phyloP scores from a whole-genome alignment of 2,329 filamentous ascomycete genomes.

The Colletotrichum sublineola region DNA sequence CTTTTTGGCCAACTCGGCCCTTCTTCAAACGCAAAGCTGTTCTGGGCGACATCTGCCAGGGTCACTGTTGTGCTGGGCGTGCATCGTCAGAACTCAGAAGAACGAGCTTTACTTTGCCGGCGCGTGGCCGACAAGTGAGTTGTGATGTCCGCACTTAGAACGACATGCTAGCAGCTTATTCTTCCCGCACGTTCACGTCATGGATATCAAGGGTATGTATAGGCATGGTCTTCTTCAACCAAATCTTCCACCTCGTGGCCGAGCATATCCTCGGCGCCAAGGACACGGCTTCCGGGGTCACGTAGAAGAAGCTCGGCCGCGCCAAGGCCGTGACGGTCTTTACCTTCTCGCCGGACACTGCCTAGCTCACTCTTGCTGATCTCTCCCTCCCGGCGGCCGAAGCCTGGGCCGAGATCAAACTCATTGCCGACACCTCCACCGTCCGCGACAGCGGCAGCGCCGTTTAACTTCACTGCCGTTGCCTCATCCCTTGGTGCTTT shows the following conservation, averaged over 20 bases:
- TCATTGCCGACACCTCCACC: conserved; percentile 44
- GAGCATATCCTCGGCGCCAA: conserved; percentile 54
- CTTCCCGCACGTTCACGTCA: conserved; percentile 7
- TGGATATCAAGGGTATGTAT: conserved; percentile 39
- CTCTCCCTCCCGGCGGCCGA: conserved; percentile 43
- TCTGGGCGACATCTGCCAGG: conserved; percentile 50
- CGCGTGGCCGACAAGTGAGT: conserved; percentile 51
- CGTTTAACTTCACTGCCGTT: conserved; percentile 48
- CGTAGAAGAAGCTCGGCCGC: conserved; percentile 56
- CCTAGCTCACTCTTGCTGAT: conserved; percentile 20
- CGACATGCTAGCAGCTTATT: conserved; percentile 24
- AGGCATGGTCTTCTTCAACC: conserved; percentile 55
- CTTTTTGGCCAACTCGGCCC: conserved; percentile 48
- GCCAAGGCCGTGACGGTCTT: conserved; percentile 55
- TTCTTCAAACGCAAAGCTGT: conserved; percentile 56
- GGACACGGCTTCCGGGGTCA: conserved; percentile 54
- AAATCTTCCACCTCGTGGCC: conserved; percentile 56
- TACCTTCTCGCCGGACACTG: conserved; percentile 46
- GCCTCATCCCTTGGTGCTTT: conserved; percentile 35
- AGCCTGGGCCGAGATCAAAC: conserved; percentile 41
- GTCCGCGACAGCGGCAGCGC: conserved; percentile 47
- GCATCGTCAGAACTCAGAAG: conserved; percentile 60
- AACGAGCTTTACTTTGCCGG: conserved; percentile 56
- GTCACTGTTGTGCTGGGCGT: conserved; percentile 46
- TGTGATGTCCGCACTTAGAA: background rate